Evolutionary conservation across 1,139 yeast species (phyloP), one percentile per base, ranked within the genome.

Genomic region (Saccharomyces uvarum): DNA sequence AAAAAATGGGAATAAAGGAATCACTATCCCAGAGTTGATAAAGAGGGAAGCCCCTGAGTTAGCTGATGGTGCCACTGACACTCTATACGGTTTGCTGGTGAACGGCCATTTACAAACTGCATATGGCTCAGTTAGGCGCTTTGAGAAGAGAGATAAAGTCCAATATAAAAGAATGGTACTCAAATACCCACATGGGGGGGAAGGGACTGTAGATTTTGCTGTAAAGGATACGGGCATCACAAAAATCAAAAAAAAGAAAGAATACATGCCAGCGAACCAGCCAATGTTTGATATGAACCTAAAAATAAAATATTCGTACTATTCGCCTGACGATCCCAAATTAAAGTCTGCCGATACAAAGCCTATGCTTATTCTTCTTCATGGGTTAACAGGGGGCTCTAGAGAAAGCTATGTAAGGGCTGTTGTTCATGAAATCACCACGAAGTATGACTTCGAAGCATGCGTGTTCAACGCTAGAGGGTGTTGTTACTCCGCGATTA

Each of bases 71-170:
- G 63, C 74, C 41, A 70, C 73, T 62, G 76, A 78, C 60, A 74
- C 75, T 73, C 74, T 84, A 63, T 76, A 79, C 59, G 89, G 90
- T 3, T 68, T 74, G n/a, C 70, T 84, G 50, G 80, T 82, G 67
- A 84, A 80, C 63, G 93, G 93, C 16, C 75, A 82, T 32, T 70
- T 87, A 49, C 96, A 88, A 70, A 84, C 91, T 1, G 61, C 83
- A 47, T 80, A 83, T 63, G 79, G 85, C 47, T 67, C 69, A 2
- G 33, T 75, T 26, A 76, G 76, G 44, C 56, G 60, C 50, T 73
- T 73, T 49, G 69, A 75, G n/a, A 71, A 73, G 16, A 59, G 59
- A 7, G 79, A 78, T 61, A 68, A 55, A 50, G 78, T 82, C 4
- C 72, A 73, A 62, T 83, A 81, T 61, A 83, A 82, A 5, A 72